Percentiles rank a stretch among this genome's conserved stretches.
Conservation (phyloP, 2,329 filamentous ascomycete species). For the Aspergillus nomiae region DNA sequence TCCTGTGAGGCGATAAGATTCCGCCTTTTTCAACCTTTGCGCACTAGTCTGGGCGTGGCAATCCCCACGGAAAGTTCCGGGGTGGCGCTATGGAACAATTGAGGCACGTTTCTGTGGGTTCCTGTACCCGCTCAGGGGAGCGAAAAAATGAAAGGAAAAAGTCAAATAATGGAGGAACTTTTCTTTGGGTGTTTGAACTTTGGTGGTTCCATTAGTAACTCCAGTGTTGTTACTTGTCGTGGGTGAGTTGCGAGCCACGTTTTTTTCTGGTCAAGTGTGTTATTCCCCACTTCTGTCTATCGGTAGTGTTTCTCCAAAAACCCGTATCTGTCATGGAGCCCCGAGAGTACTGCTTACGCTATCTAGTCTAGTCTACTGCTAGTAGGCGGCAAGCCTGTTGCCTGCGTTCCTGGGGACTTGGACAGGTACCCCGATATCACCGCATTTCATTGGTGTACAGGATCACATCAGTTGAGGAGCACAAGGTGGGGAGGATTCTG, state of each 20-base stretch:
- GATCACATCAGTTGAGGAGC: neutral
- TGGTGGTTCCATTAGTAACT: neutral
- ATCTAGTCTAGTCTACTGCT: neutral
- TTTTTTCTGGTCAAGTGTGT: neutral
- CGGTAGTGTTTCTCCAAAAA: neutral
- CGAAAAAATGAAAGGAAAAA: neutral
- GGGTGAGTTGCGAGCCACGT: neutral
- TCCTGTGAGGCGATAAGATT: conserved; percentile 9
- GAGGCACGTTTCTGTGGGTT: neutral
- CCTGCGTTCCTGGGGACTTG: neutral
- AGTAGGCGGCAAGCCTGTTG: neutral
- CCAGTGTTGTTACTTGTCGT: neutral
- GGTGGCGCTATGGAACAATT: conserved; percentile 16
- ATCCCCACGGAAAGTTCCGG: conserved; percentile 23
- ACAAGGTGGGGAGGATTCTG: conserved; percentile 7
- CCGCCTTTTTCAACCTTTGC: neutral
- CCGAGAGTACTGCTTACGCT: neutral
- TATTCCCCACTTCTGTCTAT: neutral
- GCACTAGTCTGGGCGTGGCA: conserved; percentile 15
- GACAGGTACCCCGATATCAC: neutral
- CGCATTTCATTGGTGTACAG: neutral
- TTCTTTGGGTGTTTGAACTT: neutral
- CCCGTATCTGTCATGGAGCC: too few relatives aligned
- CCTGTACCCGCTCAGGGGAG: neutral
- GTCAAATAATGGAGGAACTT: neutral